Percentiles rank a stretch among this genome's conserved stretches.
phyloP scores from a whole-genome alignment of 208 protist species.

The Crithidia bombi region DNA sequence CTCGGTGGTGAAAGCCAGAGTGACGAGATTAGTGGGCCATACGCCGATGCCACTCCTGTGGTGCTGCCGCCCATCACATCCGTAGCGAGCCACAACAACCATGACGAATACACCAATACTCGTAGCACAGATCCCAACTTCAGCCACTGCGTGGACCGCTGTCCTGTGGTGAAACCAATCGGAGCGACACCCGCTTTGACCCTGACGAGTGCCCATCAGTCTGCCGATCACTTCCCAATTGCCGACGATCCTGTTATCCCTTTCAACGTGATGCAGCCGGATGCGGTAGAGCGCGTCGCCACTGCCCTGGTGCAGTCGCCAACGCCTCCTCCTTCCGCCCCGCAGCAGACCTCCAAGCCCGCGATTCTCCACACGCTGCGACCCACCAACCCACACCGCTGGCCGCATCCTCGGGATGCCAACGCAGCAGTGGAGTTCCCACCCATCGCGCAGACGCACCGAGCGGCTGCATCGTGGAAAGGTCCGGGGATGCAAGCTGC shows the following conservation, averaged over 20 bases:
- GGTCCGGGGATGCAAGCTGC: background rate
- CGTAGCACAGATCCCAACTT: background rate
- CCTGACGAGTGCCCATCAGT: background rate
- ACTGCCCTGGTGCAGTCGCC: background rate
- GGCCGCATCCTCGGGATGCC: background rate
- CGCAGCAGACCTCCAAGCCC: background rate
- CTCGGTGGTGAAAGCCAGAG: background rate
- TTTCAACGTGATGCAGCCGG: background rate
- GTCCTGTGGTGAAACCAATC: background rate
- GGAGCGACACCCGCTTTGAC: too few relatives aligned
- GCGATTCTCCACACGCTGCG: background rate
- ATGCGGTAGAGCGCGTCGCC: background rate
- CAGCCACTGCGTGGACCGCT: background rate
- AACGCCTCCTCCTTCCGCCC: background rate
- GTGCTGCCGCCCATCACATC: background rate
- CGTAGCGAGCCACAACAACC: background rate
- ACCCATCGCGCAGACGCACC: constrained; percentile 7
- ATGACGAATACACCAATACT: background rate
- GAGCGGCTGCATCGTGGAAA: background rate
- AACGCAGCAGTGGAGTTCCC: background rate
- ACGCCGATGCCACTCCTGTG: background rate
- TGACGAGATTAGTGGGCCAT: background rate
- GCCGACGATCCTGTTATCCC: background rate
- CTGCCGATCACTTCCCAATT: background rate
- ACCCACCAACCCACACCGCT: background rate